Base-by-base conservation (phyloP, 768 basidiomycete genomes). In the Leccinum rimulosum region DNA sequence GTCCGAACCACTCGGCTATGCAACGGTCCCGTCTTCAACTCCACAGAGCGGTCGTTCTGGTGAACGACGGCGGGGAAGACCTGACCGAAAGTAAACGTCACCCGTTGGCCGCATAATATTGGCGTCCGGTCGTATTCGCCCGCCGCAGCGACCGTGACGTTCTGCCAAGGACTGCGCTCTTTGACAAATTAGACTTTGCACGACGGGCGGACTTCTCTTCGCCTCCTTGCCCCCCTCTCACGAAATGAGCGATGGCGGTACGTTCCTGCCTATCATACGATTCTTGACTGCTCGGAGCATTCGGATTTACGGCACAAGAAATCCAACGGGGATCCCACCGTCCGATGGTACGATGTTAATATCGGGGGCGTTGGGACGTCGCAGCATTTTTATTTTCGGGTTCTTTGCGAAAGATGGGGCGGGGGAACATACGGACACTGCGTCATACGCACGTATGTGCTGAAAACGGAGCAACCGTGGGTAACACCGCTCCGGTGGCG, bases 181-280 rank as follows among this genome's bases (percentile, higher is more conserved):
- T 50, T 27, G 15, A 17, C 15, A 47, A 47, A 63, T 63, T 63
- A 65, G 53, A 47, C 54, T 56, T 61, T 56, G 60, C 36, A 19
- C n/a, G 9, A 12, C 38, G 9, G 9, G 40, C 40, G 40, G 40
- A 45, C 43, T 27, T 45, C 43, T 12, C 43, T 45, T 43, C 5
- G 43, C 10, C 43, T 40, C 6, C 38, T 40, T 40, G 10, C 40
- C 40, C 17, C 33, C 33, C 9, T n/a, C 40, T 43, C 40, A n/a
- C 40, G 40, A 9, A n/a, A 9, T n/a, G 38, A n/a, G 6, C 17
- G 8, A 43, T 43, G n/a, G 40, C 40, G 38, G 38, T 40, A 8
- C 38, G 40, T 43, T 43, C 40, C 40, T 43, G 40, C 40, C 40
- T 43, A 43, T 43, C 40, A 43, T n/a, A 43, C 17, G n/a, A 43